These are phyloP conservation scores for Castanea mollissima DNA, from an alignment of 306 rosid genomes.

Conservation along the genomic window DNA sequence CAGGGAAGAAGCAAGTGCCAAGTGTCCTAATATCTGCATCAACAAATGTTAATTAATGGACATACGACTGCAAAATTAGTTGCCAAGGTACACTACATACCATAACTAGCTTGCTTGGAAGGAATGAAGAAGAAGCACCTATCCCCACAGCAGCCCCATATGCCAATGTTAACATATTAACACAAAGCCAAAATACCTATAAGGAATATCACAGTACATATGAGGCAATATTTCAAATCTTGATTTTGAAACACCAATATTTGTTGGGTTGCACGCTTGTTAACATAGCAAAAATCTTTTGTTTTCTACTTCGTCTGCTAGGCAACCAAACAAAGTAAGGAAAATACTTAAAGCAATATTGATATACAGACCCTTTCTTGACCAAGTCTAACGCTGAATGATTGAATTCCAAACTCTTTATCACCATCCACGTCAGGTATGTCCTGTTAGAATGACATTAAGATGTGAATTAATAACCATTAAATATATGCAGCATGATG, in stretches of 20 bases:
- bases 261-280: too few species aligned
- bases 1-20: slow-evolving; percentile 15
- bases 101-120: slow-evolving; percentile 13
- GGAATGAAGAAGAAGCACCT: slow-evolving; percentile 20
- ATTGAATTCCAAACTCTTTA: slow-evolving; percentile 21
- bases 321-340: not conserved
- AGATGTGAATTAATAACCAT: not conserved
- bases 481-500: not conserved
- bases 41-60: not conserved
- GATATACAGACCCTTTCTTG: slow-evolving; percentile 11
- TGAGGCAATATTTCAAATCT: not conserved
- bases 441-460: slow-evolving; percentile 10
- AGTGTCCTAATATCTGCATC: slow-evolving; percentile 15
- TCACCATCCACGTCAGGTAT: slow-evolving; percentile 35
- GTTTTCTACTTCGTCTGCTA: not conserved
- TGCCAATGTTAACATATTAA: slow-evolving; percentile 19
- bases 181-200: slow-evolving; percentile 26
- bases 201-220: not conserved
- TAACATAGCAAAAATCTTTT: not conserved
- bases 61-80: not conserved
- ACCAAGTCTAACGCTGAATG: slow-evolving; percentile 23
- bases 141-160: slow-evolving; percentile 21
- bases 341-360: not conserved
- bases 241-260: not conserved
- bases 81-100: not conserved